These are phyloP conservation scores for Penicillium corylophilum DNA, from an alignment of 2,329 filamentous ascomycete species.

Conservation along the genomic window DNA sequence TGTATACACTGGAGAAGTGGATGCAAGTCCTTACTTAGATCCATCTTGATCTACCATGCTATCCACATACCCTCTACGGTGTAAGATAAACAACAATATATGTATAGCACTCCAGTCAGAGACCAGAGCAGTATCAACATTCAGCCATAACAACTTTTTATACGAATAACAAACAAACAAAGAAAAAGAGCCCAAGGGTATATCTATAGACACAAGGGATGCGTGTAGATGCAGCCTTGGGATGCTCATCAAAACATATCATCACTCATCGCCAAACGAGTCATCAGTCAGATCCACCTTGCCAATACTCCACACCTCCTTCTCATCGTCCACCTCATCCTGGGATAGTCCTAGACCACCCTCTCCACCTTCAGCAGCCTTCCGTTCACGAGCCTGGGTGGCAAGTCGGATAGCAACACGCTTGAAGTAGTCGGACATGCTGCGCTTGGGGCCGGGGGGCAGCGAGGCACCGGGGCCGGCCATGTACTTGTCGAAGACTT, in stretches of 20 bases:
- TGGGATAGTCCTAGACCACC: conserved; percentile 82
- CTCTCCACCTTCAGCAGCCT: conserved; percentile 84
- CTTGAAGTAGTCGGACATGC: conserved; percentile 97
- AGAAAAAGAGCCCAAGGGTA: conserved; percentile 22
- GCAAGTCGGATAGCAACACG: conserved; percentile 80
- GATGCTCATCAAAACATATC: conserved; percentile 16
- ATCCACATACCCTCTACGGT: neutral
- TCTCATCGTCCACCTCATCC: conserved; percentile 92
- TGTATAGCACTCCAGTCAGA: neutral
- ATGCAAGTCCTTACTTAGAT: neutral
- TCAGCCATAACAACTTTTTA: conserved; percentile 21
- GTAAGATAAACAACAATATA: neutral
- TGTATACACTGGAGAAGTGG: neutral
- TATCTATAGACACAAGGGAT: conserved; percentile 24
- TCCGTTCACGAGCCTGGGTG: conserved; percentile 82
- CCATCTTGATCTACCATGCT: neutral
- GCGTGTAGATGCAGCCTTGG: conserved; percentile 19
- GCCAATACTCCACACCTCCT: conserved; percentile 93
- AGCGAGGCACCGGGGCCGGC: conserved; percentile 65
- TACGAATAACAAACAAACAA: conserved; percentile 14
- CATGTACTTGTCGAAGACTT: conserved; percentile 90
- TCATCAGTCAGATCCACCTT: conserved; percentile 76
- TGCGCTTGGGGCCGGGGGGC: conserved; percentile 72
- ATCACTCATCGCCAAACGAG: conserved; percentile 22
- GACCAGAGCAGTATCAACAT: conserved; percentile 8